Conservation (phyloP, 495 filamentous ascomycete species). For the Immersiella caudata region DNA sequence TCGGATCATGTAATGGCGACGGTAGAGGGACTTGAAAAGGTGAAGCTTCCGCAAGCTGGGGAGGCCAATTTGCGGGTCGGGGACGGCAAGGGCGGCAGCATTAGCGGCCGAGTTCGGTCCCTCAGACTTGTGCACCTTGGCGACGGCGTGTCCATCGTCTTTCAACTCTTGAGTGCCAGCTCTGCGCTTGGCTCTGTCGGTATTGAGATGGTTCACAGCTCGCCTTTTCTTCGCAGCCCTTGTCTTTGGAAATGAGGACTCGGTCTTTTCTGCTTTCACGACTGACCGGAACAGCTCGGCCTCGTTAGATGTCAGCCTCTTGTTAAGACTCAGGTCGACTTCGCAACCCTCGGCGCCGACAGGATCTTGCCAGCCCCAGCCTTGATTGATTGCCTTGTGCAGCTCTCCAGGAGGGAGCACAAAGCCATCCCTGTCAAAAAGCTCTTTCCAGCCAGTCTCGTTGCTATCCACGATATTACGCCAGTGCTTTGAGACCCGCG, state of each 20-base stretch:
- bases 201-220: conserved; percentile 41
- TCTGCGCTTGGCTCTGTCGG: conserved; percentile 57
- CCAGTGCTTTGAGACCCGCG: conserved; percentile 95
- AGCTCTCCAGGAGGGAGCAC: conserved; percentile 79
- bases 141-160: conserved; percentile 40
- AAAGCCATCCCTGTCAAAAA: conserved; percentile 84
- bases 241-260: conserved; percentile 32
- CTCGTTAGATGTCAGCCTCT: conserved; percentile 51
- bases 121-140: conserved; percentile 58
- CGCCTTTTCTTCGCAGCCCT: conserved; percentile 49
- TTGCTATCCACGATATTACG: conserved; percentile 85
- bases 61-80: conserved; percentile 78
- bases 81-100: conserved; percentile 77
- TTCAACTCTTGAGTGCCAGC: conserved; percentile 46
- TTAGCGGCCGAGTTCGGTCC: conserved; percentile 86
- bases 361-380: conserved; percentile 99
- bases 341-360: conserved; percentile 74
- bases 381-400: conserved; percentile 81
- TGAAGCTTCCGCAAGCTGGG: conserved; percentile 78
- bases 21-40: conserved; percentile 95
- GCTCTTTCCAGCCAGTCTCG: conserved; percentile 93
- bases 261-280: conserved; percentile 39
- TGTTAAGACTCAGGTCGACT: conserved; percentile 68
- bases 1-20: conserved; percentile 84
- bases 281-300: conserved; percentile 45